These are phyloP conservation scores for Thinopyrum elongatum DNA, from an alignment of 176 grass and related monocot genomes.

Conservation along the genomic window DNA sequence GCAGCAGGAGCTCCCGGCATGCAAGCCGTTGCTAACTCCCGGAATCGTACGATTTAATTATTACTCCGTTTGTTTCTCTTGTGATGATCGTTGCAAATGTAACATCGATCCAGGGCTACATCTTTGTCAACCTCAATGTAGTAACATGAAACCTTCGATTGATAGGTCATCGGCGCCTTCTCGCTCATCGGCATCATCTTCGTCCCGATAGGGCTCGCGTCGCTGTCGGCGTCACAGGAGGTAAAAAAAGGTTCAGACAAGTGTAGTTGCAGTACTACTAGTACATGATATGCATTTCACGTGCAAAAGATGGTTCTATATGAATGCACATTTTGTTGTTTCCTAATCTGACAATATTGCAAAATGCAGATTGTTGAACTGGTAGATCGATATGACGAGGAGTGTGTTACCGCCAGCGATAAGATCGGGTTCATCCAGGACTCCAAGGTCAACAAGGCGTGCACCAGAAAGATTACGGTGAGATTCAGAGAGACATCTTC, in stretches of 20 bases:
- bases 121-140: neutral
- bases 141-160: neutral
- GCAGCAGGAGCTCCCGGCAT: conserved; percentile 95
- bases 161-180: conserved; percentile 73
- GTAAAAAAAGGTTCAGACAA: neutral
- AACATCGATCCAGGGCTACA: neutral
- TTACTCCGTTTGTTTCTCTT: neutral
- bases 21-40: conserved; percentile 84
- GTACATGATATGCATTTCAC: neutral
- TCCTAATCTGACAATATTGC: neutral
- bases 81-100: neutral
- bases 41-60: conserved; percentile 44
- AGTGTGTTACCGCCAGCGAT: conserved; percentile 53
- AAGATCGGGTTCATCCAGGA: conserved; percentile 82
- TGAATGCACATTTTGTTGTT: neutral
- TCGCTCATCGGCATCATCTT: conserved; percentile 69
- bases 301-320: neutral
- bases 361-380: conserved; percentile 67
- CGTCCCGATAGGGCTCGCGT: conserved; percentile 73
- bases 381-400: conserved; percentile 67
- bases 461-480: conserved; percentile 63
- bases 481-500: conserved; percentile 5
- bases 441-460: conserved; percentile 59
- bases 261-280: neutral
- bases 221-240: conserved; percentile 58